Evolutionary conservation across 768 basidiomycete genomes (phyloP).

Genomic region (Amanita pseudoporphyria): DNA sequence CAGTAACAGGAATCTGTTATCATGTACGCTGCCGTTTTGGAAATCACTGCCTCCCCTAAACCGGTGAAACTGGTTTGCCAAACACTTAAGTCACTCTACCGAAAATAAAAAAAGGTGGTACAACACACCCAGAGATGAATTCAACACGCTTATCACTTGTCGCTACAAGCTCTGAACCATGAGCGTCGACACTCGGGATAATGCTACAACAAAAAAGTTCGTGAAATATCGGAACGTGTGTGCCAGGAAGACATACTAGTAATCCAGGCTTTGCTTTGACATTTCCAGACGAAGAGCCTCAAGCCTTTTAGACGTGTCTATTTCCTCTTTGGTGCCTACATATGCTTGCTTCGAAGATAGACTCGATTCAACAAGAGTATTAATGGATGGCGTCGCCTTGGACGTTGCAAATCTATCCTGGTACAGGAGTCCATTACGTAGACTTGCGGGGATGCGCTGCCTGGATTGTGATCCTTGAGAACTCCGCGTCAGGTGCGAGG

Average conservation of each 20-base stretch:
- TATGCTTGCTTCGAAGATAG: constrained; percentile 62
- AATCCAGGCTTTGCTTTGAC: constrained; percentile 59
- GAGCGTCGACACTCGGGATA: constrained; percentile 73
- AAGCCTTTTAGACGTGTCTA: constrained; percentile 52
- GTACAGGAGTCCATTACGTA: constrained; percentile 15
- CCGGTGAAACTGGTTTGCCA: constrained; percentile 18
- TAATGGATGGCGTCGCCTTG: constrained; percentile 35
- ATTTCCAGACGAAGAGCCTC: constrained; percentile 56
- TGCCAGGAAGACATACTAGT: constrained; percentile 46
- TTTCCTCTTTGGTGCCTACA: constrained; percentile 39
- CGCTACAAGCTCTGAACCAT: constrained; percentile 76
- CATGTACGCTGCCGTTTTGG: constrained; percentile 58
- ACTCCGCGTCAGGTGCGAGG: constrained; percentile 24
- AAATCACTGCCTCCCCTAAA: constrained; percentile 64
- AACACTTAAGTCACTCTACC: neutral
- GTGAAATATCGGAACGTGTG: neutral
- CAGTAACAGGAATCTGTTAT: constrained; percentile 80
- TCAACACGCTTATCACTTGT: constrained; percentile 67
- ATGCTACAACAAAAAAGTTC: constrained; percentile 33
- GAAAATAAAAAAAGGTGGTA: neutral
- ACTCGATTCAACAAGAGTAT: constrained; percentile 67
- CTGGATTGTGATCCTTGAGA: constrained; percentile 19
- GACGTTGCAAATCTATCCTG: too few species aligned
- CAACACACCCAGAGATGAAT: constrained; percentile 66
- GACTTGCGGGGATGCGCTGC: constrained; percentile 11